A percentile compares a stretch with the other conserved stretches of the same genome.
phyloP scores from a whole-genome alignment of 352 stramenopile genomes.

The Globisporangium mamillatum region DNA sequence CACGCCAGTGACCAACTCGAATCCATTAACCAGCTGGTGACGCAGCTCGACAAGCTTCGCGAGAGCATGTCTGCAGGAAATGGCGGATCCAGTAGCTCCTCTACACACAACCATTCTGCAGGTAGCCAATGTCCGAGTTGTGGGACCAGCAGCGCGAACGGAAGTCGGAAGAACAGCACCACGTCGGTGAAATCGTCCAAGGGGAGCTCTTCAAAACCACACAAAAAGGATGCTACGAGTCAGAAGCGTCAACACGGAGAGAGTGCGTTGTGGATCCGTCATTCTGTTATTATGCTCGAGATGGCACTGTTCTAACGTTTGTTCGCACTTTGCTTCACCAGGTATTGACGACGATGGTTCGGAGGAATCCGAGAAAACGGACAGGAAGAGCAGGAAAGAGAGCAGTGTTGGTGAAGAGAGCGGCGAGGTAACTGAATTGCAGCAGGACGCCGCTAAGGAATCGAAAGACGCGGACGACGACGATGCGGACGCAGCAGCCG shows the following conservation, averaged over 20 bases:
- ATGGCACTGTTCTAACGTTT: neutral
- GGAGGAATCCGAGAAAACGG: slow-evolving; percentile 21
- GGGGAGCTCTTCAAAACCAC: slow-evolving; percentile 16
- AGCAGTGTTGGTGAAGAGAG: slow-evolving; percentile 20
- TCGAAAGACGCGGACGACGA: slow-evolving; percentile 29
- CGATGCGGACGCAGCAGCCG: slow-evolving; percentile 38
- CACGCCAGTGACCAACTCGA: slow-evolving; percentile 76
- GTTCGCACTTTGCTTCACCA: neutral
- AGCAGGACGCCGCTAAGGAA: slow-evolving; percentile 15
- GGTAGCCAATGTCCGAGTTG: slow-evolving; percentile 41
- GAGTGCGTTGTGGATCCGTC: slow-evolving; percentile 23
- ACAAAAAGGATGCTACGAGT: slow-evolving; percentile 22
- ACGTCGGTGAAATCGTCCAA: slow-evolving; percentile 23
- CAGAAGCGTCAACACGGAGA: slow-evolving; percentile 26
- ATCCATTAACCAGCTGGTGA: slow-evolving; percentile 81
- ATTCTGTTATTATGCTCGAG: neutral
- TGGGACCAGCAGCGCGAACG: slow-evolving; percentile 6
- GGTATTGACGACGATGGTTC: slow-evolving; percentile 21
- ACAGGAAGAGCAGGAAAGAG: slow-evolving; percentile 15
- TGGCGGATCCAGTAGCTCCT: neutral
- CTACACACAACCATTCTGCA: neutral
- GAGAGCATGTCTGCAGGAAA: slow-evolving; percentile 26
- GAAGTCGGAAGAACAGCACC: slow-evolving; percentile 17
- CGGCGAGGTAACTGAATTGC: slow-evolving; percentile 13
- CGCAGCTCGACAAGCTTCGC: slow-evolving; percentile 66